phyloP scores from a whole-genome alignment of 257 asterid species.

The Solanum paucissectum region DNA sequence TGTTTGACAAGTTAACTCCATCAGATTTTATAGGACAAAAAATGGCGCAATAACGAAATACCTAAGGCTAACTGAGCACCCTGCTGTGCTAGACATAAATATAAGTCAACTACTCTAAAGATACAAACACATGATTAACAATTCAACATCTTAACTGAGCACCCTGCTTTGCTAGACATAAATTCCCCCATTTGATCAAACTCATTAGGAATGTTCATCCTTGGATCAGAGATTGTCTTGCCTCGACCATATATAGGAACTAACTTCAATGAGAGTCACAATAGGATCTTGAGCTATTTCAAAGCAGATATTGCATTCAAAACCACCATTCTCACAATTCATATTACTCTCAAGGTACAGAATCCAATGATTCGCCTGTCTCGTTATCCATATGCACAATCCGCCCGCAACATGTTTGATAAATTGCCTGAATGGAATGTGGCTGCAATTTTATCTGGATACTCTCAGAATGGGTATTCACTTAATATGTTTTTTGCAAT shows the following conservation, averaged over 20 bases:
- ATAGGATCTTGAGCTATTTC: slow-evolving; percentile 83
- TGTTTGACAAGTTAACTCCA: no score
- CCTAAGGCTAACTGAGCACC: no score
- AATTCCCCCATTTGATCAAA: no score
- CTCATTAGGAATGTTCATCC: slow-evolving; percentile 40
- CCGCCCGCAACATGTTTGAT: no score
- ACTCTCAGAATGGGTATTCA: no score
- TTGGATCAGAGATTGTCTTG: slow-evolving; percentile 29
- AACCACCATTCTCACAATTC: slow-evolving; percentile 38
- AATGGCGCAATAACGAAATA: background rate
- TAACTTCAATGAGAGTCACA: slow-evolving; percentile 57
- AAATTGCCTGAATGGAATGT: no score
- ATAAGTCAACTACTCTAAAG: slow-evolving; percentile 13
- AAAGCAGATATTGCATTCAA: slow-evolving; percentile 84
- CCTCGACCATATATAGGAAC: slow-evolving; percentile 89
- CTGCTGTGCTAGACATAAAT: no score
- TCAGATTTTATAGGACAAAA: background rate
- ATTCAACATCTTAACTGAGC: no score
- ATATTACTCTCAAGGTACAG: slow-evolving; percentile 29
- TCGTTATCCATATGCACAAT: slow-evolving; percentile 43
- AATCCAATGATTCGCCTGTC: slow-evolving; percentile 14
- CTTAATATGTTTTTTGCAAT: no score
- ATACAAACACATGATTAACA: slow-evolving; percentile 16
- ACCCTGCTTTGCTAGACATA: no score
- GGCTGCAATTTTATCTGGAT: no score